Percentiles rank a stretch among this genome's conserved stretches.
Evolutionary conservation across 75 land plant species (phyloP).

Genomic region (Larix kaempferi): DNA sequence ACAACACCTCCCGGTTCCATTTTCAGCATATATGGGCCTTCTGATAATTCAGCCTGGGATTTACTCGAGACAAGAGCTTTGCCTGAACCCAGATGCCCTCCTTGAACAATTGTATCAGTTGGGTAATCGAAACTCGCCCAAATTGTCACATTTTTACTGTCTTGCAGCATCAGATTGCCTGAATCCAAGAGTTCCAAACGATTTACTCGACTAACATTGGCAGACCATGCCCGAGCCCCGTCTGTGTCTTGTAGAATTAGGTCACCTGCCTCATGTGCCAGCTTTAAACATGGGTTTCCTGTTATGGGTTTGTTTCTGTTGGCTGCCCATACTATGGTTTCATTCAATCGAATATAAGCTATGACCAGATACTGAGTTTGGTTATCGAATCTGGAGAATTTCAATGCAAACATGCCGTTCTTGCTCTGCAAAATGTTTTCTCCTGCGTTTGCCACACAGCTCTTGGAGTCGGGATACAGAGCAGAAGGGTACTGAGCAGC

Average conservation of each 20-base stretch:
- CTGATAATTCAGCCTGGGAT: background rate
- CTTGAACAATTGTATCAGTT: constrained; percentile 27
- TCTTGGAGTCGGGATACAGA: background rate
- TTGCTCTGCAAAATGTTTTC: background rate
- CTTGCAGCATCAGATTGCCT: constrained; percentile 28
- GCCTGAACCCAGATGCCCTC: constrained; percentile 15
- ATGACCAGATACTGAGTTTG: constrained; percentile 5
- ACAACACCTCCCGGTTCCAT: constrained; percentile 15
- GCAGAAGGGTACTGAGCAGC: background rate
- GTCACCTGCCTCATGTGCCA: background rate
- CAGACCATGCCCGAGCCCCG: constrained; percentile 8
- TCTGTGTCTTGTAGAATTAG: constrained; percentile 3
- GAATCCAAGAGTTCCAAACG: constrained; percentile 16
- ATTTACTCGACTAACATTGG: constrained; percentile 7
- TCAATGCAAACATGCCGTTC: constrained; percentile 8
- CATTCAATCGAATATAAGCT: background rate
- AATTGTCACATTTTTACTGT: constrained; percentile 1
- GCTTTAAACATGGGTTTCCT: constrained; percentile 7
- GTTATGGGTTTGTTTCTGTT: constrained; percentile 17
- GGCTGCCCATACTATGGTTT: constrained; percentile 20
- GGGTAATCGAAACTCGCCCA: constrained; percentile 43
- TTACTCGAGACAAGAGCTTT: background rate
- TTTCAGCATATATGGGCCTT: constrained; percentile 11
- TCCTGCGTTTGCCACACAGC: background rate
- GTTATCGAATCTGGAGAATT: background rate